phyloP scores from a whole-genome alignment of 2,329 filamentous ascomycete genomes.

The Macrophomina tecta region DNA sequence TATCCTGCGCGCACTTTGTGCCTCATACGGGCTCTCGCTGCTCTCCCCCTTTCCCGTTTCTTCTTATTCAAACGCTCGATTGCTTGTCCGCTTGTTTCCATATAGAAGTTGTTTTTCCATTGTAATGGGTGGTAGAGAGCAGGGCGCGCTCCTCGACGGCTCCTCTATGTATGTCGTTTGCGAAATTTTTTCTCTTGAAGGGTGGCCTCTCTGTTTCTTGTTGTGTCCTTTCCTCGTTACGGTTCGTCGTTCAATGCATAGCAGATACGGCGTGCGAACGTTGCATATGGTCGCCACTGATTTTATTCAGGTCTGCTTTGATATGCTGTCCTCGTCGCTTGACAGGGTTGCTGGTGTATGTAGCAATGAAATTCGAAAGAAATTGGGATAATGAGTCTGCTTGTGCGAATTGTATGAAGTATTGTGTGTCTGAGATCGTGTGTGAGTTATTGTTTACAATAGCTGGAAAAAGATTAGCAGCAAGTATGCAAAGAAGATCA shows the following conservation, averaged over 20 bases:
- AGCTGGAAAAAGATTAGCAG: no score
- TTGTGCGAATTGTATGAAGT: no score
- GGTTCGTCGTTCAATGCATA: conserved; percentile 6
- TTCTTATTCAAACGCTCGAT: no score
- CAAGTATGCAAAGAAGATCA: no score
- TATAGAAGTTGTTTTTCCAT: not conserved
- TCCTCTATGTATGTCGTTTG: not conserved
- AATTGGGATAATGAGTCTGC: no score
- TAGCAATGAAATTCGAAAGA: no score
- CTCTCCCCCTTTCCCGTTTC: not conserved
- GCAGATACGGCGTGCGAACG: not conserved
- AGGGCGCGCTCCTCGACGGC: no score
- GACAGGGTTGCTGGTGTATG: not conserved
- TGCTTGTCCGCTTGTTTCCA: not conserved
- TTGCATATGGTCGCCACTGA: not conserved
- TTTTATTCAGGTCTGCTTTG: not conserved
- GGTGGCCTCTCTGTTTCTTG: not conserved
- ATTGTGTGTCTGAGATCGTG: no score
- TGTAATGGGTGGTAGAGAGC: not conserved
- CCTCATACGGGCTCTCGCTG: not conserved
- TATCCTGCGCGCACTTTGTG: not conserved
- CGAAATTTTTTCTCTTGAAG: not conserved
- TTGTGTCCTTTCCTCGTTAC: not conserved
- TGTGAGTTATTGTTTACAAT: no score
- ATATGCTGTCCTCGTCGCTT: not conserved